These are phyloP conservation scores for Lactifluus piperatus DNA, from an alignment of 768 basidiomycete species.

Conservation along the genomic window DNA sequence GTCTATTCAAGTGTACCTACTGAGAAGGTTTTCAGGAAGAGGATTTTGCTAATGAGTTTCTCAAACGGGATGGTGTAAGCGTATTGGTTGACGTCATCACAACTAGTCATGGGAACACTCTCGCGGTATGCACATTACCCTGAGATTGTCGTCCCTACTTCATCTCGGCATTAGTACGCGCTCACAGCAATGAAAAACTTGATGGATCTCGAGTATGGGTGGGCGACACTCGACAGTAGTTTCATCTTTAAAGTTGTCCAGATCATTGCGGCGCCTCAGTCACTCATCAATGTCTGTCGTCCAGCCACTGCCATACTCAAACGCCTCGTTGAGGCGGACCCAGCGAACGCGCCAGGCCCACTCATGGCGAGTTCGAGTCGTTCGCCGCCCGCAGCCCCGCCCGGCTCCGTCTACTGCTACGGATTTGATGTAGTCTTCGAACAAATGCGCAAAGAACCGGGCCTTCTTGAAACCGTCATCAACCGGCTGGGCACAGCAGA, in stretches of 20 bases:
- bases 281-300: slow-evolving; percentile 82
- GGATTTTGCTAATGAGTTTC: slow-evolving; percentile 71
- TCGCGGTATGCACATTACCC: slow-evolving; percentile 50
- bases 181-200: slow-evolving; percentile 79
- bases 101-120: slow-evolving; percentile 65
- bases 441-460: slow-evolving; percentile 66
- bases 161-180: slow-evolving; percentile 50
- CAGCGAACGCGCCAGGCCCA: slow-evolving; percentile 53
- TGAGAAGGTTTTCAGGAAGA: slow-evolving; percentile 49
- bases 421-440: slow-evolving; percentile 81
- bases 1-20: neutral
- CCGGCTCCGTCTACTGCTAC: slow-evolving; percentile 71
- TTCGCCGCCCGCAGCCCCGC: slow-evolving; percentile 40
- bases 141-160: neutral
- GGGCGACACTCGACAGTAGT: slow-evolving; percentile 57
- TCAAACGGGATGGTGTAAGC: slow-evolving; percentile 59
- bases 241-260: slow-evolving; percentile 77
- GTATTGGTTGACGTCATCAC: slow-evolving; percentile 66
- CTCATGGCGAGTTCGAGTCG: slow-evolving; percentile 53
- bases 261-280: slow-evolving; percentile 64
- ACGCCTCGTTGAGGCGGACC: slow-evolving; percentile 82
- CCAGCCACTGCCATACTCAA: slow-evolving; percentile 88
- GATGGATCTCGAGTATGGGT: slow-evolving; percentile 81
- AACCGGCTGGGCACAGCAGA: slow-evolving; percentile 71
- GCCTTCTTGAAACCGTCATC: slow-evolving; percentile 76